Evolutionary conservation across 495 filamentous ascomycete genomes (phyloP).

Genomic region (Massariosphaeria phaeospora): DNA sequence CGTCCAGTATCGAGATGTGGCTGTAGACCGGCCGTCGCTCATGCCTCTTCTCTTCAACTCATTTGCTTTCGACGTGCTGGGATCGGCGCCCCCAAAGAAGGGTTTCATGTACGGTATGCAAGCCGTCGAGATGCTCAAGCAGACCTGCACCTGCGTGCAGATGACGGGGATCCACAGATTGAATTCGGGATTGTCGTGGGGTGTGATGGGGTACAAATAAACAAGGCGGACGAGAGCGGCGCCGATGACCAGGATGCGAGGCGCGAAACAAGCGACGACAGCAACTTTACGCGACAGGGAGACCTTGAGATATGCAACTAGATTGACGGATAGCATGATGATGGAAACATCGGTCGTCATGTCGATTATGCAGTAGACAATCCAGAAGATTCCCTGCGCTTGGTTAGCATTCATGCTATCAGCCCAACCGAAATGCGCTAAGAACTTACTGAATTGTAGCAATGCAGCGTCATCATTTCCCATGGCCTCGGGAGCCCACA

Average conservation of each 20-base stretch:
- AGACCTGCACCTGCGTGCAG: slow-evolving; percentile 24
- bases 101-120: slow-evolving; percentile 28
- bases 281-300: slow-evolving; percentile 10
- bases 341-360: slow-evolving; percentile 29
- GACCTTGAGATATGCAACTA: slow-evolving; percentile 22
- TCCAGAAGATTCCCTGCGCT: slow-evolving; percentile 27
- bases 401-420: slow-evolving; percentile 14
- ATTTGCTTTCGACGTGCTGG: slow-evolving; percentile 4
- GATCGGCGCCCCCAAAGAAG: slow-evolving; percentile 11
- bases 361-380: slow-evolving; percentile 29
- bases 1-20: background rate
- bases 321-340: slow-evolving; percentile 31
- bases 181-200: slow-evolving; percentile 19
- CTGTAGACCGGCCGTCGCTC: background rate
- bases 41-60: slow-evolving; percentile 2
- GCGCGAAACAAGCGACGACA: slow-evolving; percentile 28
- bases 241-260: slow-evolving; percentile 23
- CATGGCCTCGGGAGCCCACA: slow-evolving; percentile 33
- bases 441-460: slow-evolving; percentile 30
- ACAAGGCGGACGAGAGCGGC: slow-evolving; percentile 20
- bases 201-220: slow-evolving; percentile 25
- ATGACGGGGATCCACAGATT: slow-evolving; percentile 26
- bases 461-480: slow-evolving; percentile 29
- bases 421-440: background rate
- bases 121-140: slow-evolving; percentile 20